Evolutionary conservation across 2,329 filamentous ascomycete genomes (phyloP).

Genomic region (Pseudogymnoascus sp.): DNA sequence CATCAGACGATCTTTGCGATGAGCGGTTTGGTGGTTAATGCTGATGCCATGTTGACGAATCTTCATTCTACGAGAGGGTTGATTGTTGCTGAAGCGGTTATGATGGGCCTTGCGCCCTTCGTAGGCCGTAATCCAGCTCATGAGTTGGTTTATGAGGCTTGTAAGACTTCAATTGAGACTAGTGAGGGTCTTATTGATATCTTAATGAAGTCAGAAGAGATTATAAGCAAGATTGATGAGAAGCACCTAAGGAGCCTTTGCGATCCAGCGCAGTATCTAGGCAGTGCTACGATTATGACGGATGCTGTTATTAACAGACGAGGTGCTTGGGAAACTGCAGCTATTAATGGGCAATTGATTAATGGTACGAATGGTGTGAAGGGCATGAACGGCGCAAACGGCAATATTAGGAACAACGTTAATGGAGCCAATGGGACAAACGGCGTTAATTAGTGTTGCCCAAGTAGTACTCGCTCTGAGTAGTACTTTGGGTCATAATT

Average conservation of each 20-base stretch:
- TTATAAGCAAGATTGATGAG: slow-evolving; percentile 28
- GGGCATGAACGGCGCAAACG: not conserved
- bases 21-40: slow-evolving; percentile 42
- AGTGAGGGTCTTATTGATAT: slow-evolving; percentile 15
- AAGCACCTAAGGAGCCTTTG: slow-evolving; percentile 32
- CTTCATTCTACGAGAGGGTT: slow-evolving; percentile 42
- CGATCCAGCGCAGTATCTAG: slow-evolving; percentile 43
- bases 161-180: slow-evolving; percentile 39
- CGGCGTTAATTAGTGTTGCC: not conserved
- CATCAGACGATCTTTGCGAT: slow-evolving; percentile 47
- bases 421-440: not conserved
- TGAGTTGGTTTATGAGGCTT: slow-evolving; percentile 49
- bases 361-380: not conserved
- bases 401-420: not conserved
- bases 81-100: slow-evolving; percentile 52
- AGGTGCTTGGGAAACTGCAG: slow-evolving; percentile 15
- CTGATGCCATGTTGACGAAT: slow-evolving; percentile 41
- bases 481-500: not conserved
- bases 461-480: not conserved
- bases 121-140: slow-evolving; percentile 45
- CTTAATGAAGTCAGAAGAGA: slow-evolving; percentile 24
- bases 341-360: not conserved
- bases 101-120: slow-evolving; percentile 50
- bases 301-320: slow-evolving; percentile 21
- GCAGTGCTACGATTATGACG: slow-evolving; percentile 24